Evolutionary conservation across 805 yeast genomes (phyloP), one percentile per base, ranked within the genome.

Genomic region (Candida boidinii): DNA sequence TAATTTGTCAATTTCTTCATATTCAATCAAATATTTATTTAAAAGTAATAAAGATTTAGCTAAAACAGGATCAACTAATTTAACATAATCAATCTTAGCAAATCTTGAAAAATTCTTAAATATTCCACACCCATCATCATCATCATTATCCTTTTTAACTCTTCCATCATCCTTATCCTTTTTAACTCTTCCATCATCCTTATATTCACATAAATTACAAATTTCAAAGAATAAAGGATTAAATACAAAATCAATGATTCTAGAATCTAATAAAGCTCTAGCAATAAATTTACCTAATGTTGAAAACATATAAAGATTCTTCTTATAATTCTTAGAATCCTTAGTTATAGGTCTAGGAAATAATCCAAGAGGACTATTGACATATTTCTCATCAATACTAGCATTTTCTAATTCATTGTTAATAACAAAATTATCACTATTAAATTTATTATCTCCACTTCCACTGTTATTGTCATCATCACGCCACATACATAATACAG

Each of bases 271-370:
- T 49, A 88, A 60, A 0, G 96, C 81, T 38, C 96, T 68, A 0
- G 95, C 96, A 33, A 87, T 66, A 49, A 92, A 86, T 33, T 73
- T 75, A 3, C 98, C 98, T 39, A 90, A 58, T 15, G 73, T 66
- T 12, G 66, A 63, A 53, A 85, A 90, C 29, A 77, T 54, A 18
- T 66, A 64, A 5, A 77, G 36, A 1, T 66, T 57, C 35, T 65
- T 69, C 8, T 53, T 45, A 4, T 68, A 69, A 18, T 64, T 55
- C 5, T 53, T 57, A 19, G 52, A 42, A 1, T 49, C 37, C 1
- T 42, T 22, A 30, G 43, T 51, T 41, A 36, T 35, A 2, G 95
- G 94, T 1, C 66, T 48, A 1, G 97, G 97, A 50, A 83, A 90
- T 28, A 90, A 58, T 0, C 94, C 90, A 2, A 56, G 56, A 3